Base-by-base conservation (phyloP, 169 alveolate genomes). In the Cryptosporidium meleagridis region DNA sequence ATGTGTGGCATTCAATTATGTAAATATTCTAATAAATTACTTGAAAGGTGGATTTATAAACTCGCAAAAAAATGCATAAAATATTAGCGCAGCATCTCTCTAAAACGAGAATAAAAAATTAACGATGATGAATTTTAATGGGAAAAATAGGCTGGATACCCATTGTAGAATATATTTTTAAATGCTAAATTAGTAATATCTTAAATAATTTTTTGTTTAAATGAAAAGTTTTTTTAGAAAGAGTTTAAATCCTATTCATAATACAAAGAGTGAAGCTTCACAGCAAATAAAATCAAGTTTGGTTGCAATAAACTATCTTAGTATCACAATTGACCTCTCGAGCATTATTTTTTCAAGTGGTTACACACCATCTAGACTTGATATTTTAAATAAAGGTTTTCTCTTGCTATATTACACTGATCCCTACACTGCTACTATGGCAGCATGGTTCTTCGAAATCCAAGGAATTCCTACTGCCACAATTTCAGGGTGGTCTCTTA, bases 381-480 rank as follows among this genome's bases (percentile, higher is more conserved):
- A 58, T 14, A 67, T 59, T 29, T 26, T 80, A 44, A 41, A 41
- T 45, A 80, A 59, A 29, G 89, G 89, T 3, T 80, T 62, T 80
- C 67, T 80, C 62, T 21, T 80, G 4, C 26, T 80, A 12, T 80
- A 80, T 80, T 80, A 80, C 33, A 14, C 80, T 14, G 52, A 59
- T 18, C 68, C 89, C 6, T 59, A 37, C 29, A 80, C 75, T 62
- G 89, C 89, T 7, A 80, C 75, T 16, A 80, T 80, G 89, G 89
- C 89, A 37, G 89, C 89, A 26, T 80, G 89, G 89, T 80, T 80
- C 52, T 80, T 80, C 21, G 89, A 80, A 65, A 62, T 80, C 6
- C 69, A 65, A 16, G 75, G 75, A 18, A 62, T 80, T 14, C 80
- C 89, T 5, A 67, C 69, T 48, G 89, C 89, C 51, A 80, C 89